phyloP scores from a whole-genome alignment of 2,329 filamentous ascomycete species.

The Aspergillus neoniger region DNA sequence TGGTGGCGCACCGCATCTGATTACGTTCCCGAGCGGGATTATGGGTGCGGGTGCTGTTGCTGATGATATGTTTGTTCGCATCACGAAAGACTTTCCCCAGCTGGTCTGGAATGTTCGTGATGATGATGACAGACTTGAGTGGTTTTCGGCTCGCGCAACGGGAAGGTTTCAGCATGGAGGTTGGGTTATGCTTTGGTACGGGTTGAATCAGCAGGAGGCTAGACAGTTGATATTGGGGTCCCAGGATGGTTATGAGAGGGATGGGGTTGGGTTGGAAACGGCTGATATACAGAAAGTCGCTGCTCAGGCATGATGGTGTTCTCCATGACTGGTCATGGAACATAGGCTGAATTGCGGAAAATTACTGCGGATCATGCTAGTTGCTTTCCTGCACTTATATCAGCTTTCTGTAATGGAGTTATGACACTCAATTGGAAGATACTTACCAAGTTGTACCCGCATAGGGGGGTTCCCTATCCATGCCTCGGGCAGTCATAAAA shows the following conservation, averaged over 20 bases:
- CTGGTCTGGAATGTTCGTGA: conserved; percentile 94
- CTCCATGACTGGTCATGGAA: too few species aligned
- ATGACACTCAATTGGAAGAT: too few species aligned
- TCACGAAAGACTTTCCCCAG: conserved; percentile 90
- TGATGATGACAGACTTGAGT: conserved; percentile 92
- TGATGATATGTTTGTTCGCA: conserved; percentile 89
- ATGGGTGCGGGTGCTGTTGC: conserved; percentile 79
- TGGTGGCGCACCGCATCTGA: conserved; percentile 73
- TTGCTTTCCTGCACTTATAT: too few species aligned
- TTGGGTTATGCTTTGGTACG: conserved; percentile 95
- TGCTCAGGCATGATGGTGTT: background rate
- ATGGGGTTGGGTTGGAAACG: too few species aligned
- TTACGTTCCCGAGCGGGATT: conserved; percentile 87
- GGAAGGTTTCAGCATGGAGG: conserved; percentile 83
- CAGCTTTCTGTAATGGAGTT: too few species aligned
- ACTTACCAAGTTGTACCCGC: too few species aligned
- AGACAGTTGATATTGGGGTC: conserved; percentile 83
- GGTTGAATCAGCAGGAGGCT: conserved; percentile 77
- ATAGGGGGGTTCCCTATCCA: too few species aligned
- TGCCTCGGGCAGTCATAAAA: too few species aligned
- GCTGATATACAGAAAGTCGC: too few species aligned
- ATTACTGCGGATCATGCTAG: too few species aligned
- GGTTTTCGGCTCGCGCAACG: conserved; percentile 97
- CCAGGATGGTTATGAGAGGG: conserved; percentile 49
- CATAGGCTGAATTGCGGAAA: background rate